Percentiles rank a stretch among this genome's conserved stretches.
Conservation (phyloP, 257 asterid species). For the Orobanche coerulescens region DNA sequence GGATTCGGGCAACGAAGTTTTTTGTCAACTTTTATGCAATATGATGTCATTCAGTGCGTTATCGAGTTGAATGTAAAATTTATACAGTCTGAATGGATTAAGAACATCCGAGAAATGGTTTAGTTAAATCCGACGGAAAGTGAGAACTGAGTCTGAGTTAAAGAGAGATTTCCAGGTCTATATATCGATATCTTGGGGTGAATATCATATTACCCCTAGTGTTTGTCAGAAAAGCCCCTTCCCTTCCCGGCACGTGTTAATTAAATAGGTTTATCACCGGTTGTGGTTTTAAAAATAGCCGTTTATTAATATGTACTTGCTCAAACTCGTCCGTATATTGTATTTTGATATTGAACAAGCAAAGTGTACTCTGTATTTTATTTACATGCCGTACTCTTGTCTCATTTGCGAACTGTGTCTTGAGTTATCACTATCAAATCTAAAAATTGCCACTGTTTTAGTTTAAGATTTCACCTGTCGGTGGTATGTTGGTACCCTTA, state of each 20-base stretch:
- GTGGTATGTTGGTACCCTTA: too few relatives aligned
- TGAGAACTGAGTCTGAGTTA: too few relatives aligned
- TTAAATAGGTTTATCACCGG: too few relatives aligned
- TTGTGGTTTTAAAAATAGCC: too few relatives aligned
- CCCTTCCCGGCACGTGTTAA: too few relatives aligned
- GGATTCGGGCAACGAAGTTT: too few relatives aligned
- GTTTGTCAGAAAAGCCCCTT: too few relatives aligned
- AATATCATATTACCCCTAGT: too few relatives aligned
- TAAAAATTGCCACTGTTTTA: too few relatives aligned
- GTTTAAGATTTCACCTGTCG: too few relatives aligned
- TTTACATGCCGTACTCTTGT: background rate
- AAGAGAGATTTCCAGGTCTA: too few relatives aligned
- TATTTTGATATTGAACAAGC: background rate
- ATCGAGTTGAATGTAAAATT: background rate
- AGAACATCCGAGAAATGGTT: background rate
- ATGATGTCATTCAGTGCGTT: background rate
- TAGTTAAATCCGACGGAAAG: background rate
- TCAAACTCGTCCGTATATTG: background rate
- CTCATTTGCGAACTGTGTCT: background rate
- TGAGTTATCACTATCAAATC: background rate
- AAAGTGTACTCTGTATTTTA: background rate
- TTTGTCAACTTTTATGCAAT: background rate
- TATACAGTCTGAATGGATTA: background rate
- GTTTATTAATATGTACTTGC: background rate
- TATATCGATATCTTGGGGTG: too few relatives aligned